Conservation (phyloP, 352 stramenopile species). For the Pythium volutum region DNA sequence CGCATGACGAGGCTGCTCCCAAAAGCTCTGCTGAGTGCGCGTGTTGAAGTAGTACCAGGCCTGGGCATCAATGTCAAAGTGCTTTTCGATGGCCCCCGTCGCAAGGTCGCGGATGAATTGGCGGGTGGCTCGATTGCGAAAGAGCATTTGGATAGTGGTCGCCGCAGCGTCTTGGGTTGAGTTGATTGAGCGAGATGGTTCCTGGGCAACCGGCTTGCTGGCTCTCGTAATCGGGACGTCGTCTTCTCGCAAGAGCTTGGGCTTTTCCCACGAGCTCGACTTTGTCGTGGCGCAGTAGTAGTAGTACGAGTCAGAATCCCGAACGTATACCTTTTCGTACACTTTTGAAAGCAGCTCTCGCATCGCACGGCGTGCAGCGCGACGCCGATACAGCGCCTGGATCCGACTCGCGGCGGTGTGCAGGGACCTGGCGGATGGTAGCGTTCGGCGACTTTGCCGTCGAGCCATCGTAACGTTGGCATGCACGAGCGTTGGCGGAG, state of each 20-base stretch:
- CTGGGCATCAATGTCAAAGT: conserved; percentile 37
- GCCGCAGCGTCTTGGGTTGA: conserved; percentile 16
- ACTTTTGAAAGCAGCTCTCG: conserved; percentile 23
- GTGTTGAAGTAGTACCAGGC: conserved; percentile 60
- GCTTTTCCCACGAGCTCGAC: conserved; percentile 33
- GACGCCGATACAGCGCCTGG: conserved; percentile 26
- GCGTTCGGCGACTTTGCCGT: not conserved
- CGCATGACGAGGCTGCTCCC: conserved; percentile 38
- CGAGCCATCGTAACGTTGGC: conserved; percentile 3
- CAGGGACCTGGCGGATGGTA: conserved; percentile 1
- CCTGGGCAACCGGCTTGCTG: not conserved
- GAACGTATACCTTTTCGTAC: conserved; percentile 38
- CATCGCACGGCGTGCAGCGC: conserved; percentile 16
- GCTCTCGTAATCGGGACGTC: not conserved
- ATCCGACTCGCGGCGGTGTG: conserved; percentile 21
- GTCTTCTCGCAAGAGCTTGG: conserved; percentile 19
- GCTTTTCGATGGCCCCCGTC: conserved; percentile 36
- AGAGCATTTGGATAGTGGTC: conserved; percentile 36
- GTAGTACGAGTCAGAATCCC: conserved; percentile 28
- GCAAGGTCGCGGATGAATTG: conserved; percentile 39
- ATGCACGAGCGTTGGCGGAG: conserved; percentile 17
- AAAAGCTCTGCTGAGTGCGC: conserved; percentile 51
- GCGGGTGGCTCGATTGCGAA: conserved; percentile 31
- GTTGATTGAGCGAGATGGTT: no score
- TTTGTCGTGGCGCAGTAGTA: conserved; percentile 33